Evolutionary conservation across 2,329 filamentous ascomycete species (phyloP).

Genomic region (Canariomyces notabilis): DNA sequence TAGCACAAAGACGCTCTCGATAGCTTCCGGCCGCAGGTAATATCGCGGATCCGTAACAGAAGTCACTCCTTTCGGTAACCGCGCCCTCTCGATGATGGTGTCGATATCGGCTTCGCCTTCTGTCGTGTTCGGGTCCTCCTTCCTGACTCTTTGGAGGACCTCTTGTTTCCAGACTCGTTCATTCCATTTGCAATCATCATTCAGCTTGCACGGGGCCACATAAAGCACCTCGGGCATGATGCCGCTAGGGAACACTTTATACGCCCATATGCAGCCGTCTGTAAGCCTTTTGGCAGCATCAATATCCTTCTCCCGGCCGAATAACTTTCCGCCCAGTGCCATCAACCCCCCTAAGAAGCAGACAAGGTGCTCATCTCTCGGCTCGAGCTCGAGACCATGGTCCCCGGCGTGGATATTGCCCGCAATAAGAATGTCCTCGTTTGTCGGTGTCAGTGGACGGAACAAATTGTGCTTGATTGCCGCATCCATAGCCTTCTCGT

Average conservation of each 20-base stretch:
- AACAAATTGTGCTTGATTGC: conserved; percentile 60
- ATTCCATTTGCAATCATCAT: conserved; percentile 33
- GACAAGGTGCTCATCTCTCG: conserved; percentile 37
- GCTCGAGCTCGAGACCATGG: conserved; percentile 23
- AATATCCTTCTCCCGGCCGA: conserved; percentile 42
- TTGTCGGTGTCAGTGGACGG: conserved; percentile 59
- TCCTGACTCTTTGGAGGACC: conserved; percentile 8
- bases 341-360: conserved; percentile 48
- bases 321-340: conserved; percentile 41
- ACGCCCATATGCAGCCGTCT: conserved; percentile 53
- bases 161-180: conserved; percentile 30
- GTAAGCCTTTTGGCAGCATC: conserved; percentile 43
- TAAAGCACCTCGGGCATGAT: conserved; percentile 55
- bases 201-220: conserved; percentile 38
- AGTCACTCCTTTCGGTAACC: conserved; percentile 56
- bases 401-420: conserved; percentile 34
- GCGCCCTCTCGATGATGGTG: conserved; percentile 36
- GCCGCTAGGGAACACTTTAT: conserved; percentile 46
- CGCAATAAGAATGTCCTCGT: conserved; percentile 59
- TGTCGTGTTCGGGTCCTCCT: neutral
- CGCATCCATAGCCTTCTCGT: conserved; percentile 6
- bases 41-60: conserved; percentile 47
- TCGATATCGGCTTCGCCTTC: conserved; percentile 6
- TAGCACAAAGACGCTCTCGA: conserved; percentile 43
- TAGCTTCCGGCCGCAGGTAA: conserved; percentile 35